phyloP scores from a whole-genome alignment of 2,329 filamentous ascomycete species.

The Colletotrichum spinosum region DNA sequence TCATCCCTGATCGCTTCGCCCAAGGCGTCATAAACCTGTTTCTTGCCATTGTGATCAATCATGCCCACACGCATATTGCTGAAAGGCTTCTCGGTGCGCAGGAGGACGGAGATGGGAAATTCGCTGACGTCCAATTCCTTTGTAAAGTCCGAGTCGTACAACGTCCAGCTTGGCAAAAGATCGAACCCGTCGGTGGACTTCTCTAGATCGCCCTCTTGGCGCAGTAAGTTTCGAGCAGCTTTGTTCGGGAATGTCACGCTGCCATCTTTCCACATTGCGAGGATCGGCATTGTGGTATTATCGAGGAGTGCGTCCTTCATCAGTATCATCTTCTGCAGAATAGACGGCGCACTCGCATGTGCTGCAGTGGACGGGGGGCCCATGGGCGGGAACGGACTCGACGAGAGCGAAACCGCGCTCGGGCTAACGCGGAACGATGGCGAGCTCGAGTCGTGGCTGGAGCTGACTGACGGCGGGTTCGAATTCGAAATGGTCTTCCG shows the following conservation, averaged over 20 bases:
- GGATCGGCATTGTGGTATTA: constrained; percentile 78
- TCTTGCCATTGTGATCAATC: constrained; percentile 63
- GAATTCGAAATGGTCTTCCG: constrained; percentile 57
- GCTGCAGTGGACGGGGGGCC: constrained; percentile 71
- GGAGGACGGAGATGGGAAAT: constrained; percentile 74
- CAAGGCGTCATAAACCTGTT: constrained; percentile 71
- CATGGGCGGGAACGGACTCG: constrained; percentile 73
- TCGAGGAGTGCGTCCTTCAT: constrained; percentile 84
- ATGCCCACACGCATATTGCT: constrained; percentile 72
- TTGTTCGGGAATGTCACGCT: constrained; percentile 80
- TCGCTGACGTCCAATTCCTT: constrained; percentile 67
- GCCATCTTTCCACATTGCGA: constrained; percentile 86
- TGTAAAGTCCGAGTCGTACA: constrained; percentile 77
- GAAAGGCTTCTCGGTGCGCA: constrained; percentile 71
- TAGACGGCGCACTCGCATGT: constrained; percentile 69
- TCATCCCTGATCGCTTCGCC: constrained; percentile 77
- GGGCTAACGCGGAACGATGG: constrained; percentile 62
- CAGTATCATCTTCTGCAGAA: constrained; percentile 77
- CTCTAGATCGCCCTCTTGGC: constrained; percentile 53
- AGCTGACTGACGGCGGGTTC: constrained; percentile 59
- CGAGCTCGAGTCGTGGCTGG: constrained; percentile 60
- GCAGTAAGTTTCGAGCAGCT: constrained; percentile 67
- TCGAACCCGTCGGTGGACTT: constrained; percentile 61
- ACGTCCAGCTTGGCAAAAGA: constrained; percentile 68
- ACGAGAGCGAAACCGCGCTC: constrained; percentile 62